phyloP scores from a whole-genome alignment of 2,329 filamentous ascomycete species.

The Fusarium oxysporum region DNA sequence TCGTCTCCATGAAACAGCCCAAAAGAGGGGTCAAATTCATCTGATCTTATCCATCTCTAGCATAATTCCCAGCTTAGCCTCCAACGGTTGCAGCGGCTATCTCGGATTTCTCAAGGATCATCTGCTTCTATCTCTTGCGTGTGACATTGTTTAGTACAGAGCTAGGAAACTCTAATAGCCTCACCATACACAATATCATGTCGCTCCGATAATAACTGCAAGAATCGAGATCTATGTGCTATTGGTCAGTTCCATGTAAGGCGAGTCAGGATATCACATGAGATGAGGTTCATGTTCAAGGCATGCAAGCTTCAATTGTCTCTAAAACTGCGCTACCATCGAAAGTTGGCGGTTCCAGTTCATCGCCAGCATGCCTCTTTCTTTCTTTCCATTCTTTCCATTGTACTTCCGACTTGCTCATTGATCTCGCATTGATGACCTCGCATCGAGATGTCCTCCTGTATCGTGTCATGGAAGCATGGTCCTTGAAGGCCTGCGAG shows the following conservation, averaged over 20 bases:
- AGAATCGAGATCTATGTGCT: neutral
- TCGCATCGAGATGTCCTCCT: neutral
- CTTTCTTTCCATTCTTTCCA: constrained; percentile 20
- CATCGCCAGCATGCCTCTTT: constrained; percentile 41
- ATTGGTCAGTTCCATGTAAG: neutral
- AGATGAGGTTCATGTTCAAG: constrained; percentile 21
- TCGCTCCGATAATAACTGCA: neutral
- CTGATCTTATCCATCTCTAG: neutral
- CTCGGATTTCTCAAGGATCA: neutral
- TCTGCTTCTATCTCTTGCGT: neutral
- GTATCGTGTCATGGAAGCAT: constrained; percentile 25
- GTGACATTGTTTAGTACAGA: neutral
- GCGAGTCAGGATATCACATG: constrained; percentile 3
- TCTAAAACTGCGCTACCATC: constrained; percentile 40
- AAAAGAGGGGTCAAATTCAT: constrained; percentile 2
- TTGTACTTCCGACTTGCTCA: constrained; percentile 23
- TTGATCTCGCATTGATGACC: neutral
- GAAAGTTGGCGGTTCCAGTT: constrained; percentile 36
- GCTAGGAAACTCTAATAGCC: constrained; percentile 18
- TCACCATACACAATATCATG: neutral
- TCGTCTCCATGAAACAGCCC: neutral
- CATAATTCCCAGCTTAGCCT: neutral
- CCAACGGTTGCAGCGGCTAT: constrained; percentile 5
- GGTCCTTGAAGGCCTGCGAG: constrained; percentile 15
- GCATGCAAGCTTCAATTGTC: constrained; percentile 43